phyloP scores from a whole-genome alignment of 495 filamentous ascomycete genomes.

The Xylaria longipes region DNA sequence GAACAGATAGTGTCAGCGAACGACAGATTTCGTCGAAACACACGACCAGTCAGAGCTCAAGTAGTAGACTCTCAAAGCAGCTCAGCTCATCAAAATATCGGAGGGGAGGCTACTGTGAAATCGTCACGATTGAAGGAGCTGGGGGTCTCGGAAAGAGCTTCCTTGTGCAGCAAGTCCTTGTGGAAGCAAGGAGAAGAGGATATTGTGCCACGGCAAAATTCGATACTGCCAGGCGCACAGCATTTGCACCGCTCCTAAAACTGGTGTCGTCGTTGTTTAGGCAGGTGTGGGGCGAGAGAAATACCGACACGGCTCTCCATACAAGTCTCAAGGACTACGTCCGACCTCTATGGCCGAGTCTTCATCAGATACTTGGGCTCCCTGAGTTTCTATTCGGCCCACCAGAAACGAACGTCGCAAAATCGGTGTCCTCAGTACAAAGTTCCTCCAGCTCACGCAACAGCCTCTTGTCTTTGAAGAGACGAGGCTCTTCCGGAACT shows the following conservation, averaged over 20 bases:
- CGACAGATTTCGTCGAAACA: conserved; percentile 39
- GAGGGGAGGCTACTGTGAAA: conserved; percentile 73
- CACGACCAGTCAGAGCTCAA: conserved; percentile 40
- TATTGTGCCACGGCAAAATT: conserved; percentile 88
- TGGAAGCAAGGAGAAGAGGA: conserved; percentile 72
- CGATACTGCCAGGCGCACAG: conserved; percentile 77
- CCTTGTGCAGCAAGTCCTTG: conserved; percentile 77
- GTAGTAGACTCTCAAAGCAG: conserved; percentile 49
- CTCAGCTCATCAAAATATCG: conserved; percentile 64
- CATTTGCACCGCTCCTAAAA: conserved; percentile 83
- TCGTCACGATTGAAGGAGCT: conserved; percentile 76
- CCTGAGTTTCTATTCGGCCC: conserved; percentile 72
- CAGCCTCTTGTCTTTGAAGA: conserved; percentile 34
- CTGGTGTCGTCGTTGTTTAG: conserved; percentile 82
- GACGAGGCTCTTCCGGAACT: conserved; percentile 51
- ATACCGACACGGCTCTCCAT: conserved; percentile 84
- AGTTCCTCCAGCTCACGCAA: conserved; percentile 26
- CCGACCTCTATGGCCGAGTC: conserved; percentile 76
- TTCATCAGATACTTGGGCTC: conserved; percentile 78
- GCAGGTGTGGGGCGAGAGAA: conserved; percentile 89
- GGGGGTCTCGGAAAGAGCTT: conserved; percentile 85
- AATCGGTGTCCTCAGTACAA: conserved; percentile 35
- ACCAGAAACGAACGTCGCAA: conserved; percentile 32
- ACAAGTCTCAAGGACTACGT: conserved; percentile 73
- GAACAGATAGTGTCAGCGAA: conserved; percentile 44